A percentile compares a stretch with the other conserved stretches of the same genome.
Conservation (phyloP, 768 basidiomycete genomes). For the Tylopilus intermedius region DNA sequence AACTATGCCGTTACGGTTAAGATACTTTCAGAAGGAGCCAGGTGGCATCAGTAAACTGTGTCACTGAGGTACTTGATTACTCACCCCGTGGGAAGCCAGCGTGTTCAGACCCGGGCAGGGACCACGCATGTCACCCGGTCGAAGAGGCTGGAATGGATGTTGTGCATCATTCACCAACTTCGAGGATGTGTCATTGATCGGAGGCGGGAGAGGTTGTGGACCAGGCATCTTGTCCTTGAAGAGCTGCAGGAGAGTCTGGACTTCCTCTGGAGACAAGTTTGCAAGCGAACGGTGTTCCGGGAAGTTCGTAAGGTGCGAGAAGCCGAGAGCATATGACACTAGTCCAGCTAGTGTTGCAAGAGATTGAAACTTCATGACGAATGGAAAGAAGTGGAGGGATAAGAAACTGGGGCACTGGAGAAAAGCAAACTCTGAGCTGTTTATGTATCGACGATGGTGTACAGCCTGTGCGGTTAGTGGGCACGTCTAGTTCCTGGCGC, state of each 20-base stretch:
- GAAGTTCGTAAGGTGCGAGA: slow-evolving; percentile 11
- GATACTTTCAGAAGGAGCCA: slow-evolving; percentile 8
- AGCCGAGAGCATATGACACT: slow-evolving; percentile 2
- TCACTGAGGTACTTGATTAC: background rate
- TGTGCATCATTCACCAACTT: slow-evolving; percentile 17
- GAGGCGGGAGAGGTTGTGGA: slow-evolving; percentile 14
- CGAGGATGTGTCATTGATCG: slow-evolving; percentile 16
- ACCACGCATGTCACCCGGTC: slow-evolving; percentile 19
- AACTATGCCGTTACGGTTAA: slow-evolving; percentile 13
- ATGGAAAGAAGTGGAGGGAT: background rate
- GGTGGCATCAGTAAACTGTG: background rate
- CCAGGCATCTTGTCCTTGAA: slow-evolving; percentile 13
- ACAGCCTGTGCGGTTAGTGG: background rate
- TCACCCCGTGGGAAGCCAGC: slow-evolving; percentile 21
- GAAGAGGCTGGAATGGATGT: slow-evolving; percentile 12
- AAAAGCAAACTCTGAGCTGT: background rate
- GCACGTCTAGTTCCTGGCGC: background rate
- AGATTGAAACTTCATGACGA: background rate
- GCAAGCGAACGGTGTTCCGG: slow-evolving; percentile 16
- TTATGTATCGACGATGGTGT: background rate
- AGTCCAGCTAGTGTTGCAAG: background rate
- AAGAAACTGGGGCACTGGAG: background rate
- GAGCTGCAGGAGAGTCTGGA: slow-evolving; percentile 4
- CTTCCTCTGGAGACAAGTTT: slow-evolving; percentile 11
- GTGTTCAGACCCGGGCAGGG: slow-evolving; percentile 25